Base-by-base conservation (phyloP, 1,284 basidiomycete genomes). In the Polyporus tsugae region DNA sequence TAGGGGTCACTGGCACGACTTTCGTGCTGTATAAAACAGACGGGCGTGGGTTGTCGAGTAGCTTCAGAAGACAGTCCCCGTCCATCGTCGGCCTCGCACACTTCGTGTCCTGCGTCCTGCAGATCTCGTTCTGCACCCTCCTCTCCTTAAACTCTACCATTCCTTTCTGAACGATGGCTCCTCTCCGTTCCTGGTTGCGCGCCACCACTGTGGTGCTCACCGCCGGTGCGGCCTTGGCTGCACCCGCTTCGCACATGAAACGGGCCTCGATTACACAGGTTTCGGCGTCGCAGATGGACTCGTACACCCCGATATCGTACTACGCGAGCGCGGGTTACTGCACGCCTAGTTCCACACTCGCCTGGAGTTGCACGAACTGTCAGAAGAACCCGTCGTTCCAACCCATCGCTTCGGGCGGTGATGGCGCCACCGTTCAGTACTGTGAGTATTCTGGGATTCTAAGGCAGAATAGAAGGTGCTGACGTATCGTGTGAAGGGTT, bases 281-380 rank as follows among this genome's bases (percentile, higher is more conserved):
- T 52, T 77, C 80, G 10, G 60, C 79, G 2, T 53, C 81, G 9
- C 79, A 87, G 71, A 82, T 91, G 55, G 70, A 79, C 2, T 64
- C 81, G 2, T 90, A 84, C 79, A 85, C 78, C 59, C 84, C 87
- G 0, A 91, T 84, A 76, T 84, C 86, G 0, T 81, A 79, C 74
- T 91, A 85, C 73, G 88, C 89, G 2, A 83, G 83, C 62, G 81
- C 88, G 2, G 87, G 83, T 1, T 88, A 88, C 75, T 92, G 90
- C 71, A 7, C 75, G 4, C 78, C 87, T 0, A 72, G 80, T 0
- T 68, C 74, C 36, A 88, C 86, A 7, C 70, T 83, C 33, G 77
- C 81, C 10, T 92, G 90, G 90, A 78, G 76, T 49, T 91, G 90
- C 77, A 90, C 72, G 41, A 72, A 74, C 67, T 92, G 90, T 73